These are phyloP conservation scores for Xylaria sp. DNA, from an alignment of 495 filamentous ascomycete species.

Conservation along the genomic window DNA sequence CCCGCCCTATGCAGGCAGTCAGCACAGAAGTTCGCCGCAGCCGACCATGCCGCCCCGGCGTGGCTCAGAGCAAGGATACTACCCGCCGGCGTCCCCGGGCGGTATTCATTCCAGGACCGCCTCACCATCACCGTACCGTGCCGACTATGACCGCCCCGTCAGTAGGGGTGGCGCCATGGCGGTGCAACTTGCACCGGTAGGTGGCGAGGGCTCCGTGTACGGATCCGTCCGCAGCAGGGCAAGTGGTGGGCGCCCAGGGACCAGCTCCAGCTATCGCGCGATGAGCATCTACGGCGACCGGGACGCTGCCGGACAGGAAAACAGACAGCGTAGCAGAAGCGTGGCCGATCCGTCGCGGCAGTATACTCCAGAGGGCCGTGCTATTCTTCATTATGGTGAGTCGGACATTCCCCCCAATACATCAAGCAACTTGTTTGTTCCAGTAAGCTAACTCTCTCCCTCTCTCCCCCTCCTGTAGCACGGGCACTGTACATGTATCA, in stretches of 20 bases:
- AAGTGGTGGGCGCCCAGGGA: conserved; percentile 45
- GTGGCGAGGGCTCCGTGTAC: conserved; percentile 38
- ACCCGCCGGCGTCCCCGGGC: conserved; percentile 62
- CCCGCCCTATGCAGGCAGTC: conserved; percentile 56
- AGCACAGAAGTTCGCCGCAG: conserved; percentile 47
- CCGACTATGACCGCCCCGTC: conserved; percentile 62
- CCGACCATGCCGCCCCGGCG: conserved; percentile 54
- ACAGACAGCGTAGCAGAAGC: conserved; percentile 79
- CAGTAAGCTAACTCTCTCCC: conserved; percentile 11
- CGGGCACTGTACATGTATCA: conserved; percentile 93
- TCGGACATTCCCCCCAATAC: no score
- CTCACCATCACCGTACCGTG: conserved; percentile 61
- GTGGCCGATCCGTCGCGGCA: conserved; percentile 73
- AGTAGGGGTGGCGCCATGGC: conserved; percentile 75
- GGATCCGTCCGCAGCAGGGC: conserved; percentile 56
- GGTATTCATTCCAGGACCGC: conserved; percentile 58
- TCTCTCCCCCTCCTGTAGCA: no score
- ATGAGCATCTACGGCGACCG: conserved; percentile 69
- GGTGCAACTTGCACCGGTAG: conserved; percentile 71
- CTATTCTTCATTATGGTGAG: conserved; percentile 93
- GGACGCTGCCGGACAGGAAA: conserved; percentile 50
- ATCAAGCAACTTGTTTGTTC: no score
- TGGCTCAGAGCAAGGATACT: conserved; percentile 62
- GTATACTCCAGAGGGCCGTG: conserved; percentile 82
- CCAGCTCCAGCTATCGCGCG: conserved; percentile 47